Base-by-base conservation (phyloP, 2,329 filamentous ascomycete genomes). In the Esteya vermicola region DNA sequence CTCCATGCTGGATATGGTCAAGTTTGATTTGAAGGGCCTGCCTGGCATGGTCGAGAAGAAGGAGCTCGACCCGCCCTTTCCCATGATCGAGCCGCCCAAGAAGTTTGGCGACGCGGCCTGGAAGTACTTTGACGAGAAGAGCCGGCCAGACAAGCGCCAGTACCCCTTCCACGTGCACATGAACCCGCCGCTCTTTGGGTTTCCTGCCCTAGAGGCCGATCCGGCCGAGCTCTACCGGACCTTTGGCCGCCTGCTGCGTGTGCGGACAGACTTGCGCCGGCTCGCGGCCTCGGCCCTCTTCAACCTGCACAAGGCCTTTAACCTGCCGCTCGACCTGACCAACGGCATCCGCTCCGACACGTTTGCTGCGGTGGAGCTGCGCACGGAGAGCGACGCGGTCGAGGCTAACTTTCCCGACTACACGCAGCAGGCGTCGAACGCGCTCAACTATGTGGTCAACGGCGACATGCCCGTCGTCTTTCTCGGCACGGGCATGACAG, bases 401-500 rank as follows among this genome's bases (percentile, higher is more conserved):
- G 43, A 31, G 23, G 46, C 36, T 20, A 38, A 43, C n/a, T 53
- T 56, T 33, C 43, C 47, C 5, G 36, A 47, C n/a, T 62, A 57
- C 45, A 45, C 50, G 9, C 46, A 45, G 22, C 58, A 62, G 49
- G 51, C 53, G 2, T 50, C 50, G 6, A 51, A 56, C 38, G 54
- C 54, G 43, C 47, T 61, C 18, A 44, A 50, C 33, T 55, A 51
- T 42, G 43, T 60, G 20, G 40, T 41, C 14, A 37, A 46, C 36
- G 48, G 50, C 30, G 51, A 53, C 4, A 47, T 57, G 1, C 39
- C 48, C 0, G 38, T 64, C 12, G 56, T 63, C 2, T 70, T 64
- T 48, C 56, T 66, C 12, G 63, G 63, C 10, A 62, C 61, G 1
- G 63, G 63, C 10, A 59, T 62, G 16, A 49, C 51, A 3, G 38